Base-by-base conservation (phyloP, 768 basidiomycete species). In the Pleurotus tuoliensis region DNA sequence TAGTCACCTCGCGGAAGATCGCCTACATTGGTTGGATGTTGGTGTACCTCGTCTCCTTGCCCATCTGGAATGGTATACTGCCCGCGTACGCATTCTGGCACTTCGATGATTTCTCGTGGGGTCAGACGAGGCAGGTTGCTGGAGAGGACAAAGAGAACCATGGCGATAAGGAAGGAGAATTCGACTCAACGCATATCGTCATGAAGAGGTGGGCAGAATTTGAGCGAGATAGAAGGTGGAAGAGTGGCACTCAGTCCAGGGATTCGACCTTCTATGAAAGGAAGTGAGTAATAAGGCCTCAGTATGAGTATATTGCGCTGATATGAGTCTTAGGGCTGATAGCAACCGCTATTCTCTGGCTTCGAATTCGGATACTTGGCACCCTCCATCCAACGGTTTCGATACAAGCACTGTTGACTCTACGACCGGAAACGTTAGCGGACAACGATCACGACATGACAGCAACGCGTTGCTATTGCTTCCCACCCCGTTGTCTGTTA, bases 141-240 rank as follows among this genome's bases (percentile, higher is more conserved):
- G 94, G 94, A 7, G 90, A 88, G 64, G 84, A 81, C 63, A 83
- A 79, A 43, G 80, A 73, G 38, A 74, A 64, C 52, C 80, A 80
- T 56, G 91, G 90, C 9, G 95, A 94, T 68, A 99, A 98, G 76
- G 93, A 96, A 59, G 97, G 97, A 68, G 91, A 91, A 68, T 99
- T 99, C 65, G 96, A 99, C 74, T 96, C 94, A 25, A 82, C 86
- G 45, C 87, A 95, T 72, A 98, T 99, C 63, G 90, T 96, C 37
- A 98, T 98, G 97, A 98, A 98, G 79, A 84, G 93, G 40, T 99
- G 96, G 96, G 94, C 86, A 15, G 97, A 98, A 72, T 98, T 97
- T 69, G 97, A 98, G 77, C 79, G 96, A 48, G 97, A 98, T 62
- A 76, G 96, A 62, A 80, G 94, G 59, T 98, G 92, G 93, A 94